A percentile compares a stretch with the other conserved stretches of the same genome.
Conservation (phyloP, 2,329 filamentous ascomycete genomes). For the Cladorrhinum sp. region DNA sequence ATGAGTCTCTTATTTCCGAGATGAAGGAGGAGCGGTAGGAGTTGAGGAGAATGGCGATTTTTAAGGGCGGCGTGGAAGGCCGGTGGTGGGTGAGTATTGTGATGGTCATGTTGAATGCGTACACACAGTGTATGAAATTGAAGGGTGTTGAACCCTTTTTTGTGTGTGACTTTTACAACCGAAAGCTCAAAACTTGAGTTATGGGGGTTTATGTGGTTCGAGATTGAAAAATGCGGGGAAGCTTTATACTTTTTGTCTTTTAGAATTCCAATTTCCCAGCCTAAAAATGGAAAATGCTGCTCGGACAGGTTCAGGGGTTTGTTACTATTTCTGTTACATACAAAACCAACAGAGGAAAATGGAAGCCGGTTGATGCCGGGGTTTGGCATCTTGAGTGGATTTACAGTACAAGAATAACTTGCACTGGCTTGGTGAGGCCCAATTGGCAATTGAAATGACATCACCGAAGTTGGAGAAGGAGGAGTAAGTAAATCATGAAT, state of each 20-base stretch:
- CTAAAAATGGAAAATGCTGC: too few relatives aligned
- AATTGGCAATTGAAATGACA: too few relatives aligned
- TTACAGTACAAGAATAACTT: not conserved
- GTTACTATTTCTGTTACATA: conserved; percentile 1
- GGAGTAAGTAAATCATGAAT: too few relatives aligned
- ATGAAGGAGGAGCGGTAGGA: conserved; percentile 38
- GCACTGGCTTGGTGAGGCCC: too few relatives aligned
- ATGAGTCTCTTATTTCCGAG: conserved; percentile 35
- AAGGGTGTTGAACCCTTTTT: conserved; percentile 8
- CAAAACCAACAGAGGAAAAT: too few relatives aligned
- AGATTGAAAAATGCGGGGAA: not conserved
- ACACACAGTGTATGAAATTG: not conserved
- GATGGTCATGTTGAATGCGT: conserved; percentile 4
- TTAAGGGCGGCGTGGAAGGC: not conserved
- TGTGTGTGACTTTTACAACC: not conserved
- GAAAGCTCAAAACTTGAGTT: not conserved
- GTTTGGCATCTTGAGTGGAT: too few relatives aligned
- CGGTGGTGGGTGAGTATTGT: not conserved
- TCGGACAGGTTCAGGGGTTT: conserved; percentile 1
- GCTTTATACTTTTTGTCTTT: too few relatives aligned
- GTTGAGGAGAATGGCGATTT: conserved; percentile 39
- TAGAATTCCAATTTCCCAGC: not conserved
- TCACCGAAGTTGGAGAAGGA: too few relatives aligned
- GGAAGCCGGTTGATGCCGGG: too few relatives aligned
- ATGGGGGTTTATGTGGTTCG: not conserved